Percentiles rank a stretch among this genome's conserved stretches.
Evolutionary conservation across 202 grass and related monocot genomes (phyloP).

Genomic region (Thinopyrum obtusiflorum): DNA sequence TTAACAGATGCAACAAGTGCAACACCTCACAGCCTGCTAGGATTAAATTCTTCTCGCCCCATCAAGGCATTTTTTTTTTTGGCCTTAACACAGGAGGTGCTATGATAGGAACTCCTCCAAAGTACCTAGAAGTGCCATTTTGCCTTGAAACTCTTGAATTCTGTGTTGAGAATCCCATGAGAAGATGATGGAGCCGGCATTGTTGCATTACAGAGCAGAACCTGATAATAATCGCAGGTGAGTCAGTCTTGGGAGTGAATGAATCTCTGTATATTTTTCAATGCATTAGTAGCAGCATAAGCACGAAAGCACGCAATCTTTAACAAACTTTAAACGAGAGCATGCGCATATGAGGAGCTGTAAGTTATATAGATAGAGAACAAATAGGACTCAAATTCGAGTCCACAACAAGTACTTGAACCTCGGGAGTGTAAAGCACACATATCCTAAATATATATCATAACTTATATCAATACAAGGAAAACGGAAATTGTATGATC

Average conservation of each 20-base stretch:
- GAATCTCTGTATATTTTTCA: too few species aligned
- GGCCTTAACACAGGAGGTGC: background rate
- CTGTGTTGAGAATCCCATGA: background rate
- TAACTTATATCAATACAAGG: background rate
- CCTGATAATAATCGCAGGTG: background rate
- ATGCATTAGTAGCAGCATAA: background rate
- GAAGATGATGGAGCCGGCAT: background rate
- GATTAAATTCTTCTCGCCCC: background rate
- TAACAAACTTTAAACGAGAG: background rate
- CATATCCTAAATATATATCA: background rate
- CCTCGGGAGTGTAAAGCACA: too few species aligned
- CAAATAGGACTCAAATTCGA: background rate
- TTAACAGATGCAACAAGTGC: background rate
- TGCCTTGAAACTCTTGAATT: background rate
- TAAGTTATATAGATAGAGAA: background rate
- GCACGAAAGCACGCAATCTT: background rate
- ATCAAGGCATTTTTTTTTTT: too few species aligned
- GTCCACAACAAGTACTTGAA: too few species aligned
- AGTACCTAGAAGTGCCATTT: background rate
- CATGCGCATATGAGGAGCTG: background rate
- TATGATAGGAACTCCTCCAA: background rate
- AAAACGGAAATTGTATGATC: background rate
- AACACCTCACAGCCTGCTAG: background rate
- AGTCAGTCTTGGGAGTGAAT: background rate
- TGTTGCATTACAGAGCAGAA: background rate